Evolutionary conservation across 768 basidiomycete species (phyloP), one percentile per base, ranked within the genome.

Genomic region (Boletus rex-veris): DNA sequence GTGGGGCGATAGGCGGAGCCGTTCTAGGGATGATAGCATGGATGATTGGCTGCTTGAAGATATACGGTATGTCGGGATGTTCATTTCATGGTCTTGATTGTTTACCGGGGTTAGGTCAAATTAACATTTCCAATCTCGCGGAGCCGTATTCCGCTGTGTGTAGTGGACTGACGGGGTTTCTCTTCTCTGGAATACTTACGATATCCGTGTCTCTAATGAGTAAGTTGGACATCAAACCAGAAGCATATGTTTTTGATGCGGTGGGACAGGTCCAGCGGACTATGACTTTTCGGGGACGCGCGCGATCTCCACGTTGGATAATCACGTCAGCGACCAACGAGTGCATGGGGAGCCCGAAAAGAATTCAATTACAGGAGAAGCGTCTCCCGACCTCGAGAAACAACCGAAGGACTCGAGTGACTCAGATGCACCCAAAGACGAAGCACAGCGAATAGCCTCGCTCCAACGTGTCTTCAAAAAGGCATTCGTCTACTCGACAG

Each of bases 1-100:
- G 62, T 38, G 79, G 78, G 3, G 67, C 75, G 11, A 65, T 80
- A 44, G 65, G 69, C 3, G 78, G 78, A 2, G 75, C 75, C 10
- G 57, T 64, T 15, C 61, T 75, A 12, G 77, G 76, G 36, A 78
- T 79, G 74, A 35, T 74, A 1, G 77, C 78, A 18, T 80, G 78
- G 77, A 77, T 80, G 74, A 70, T 80, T 9, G 74, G 77, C 0
- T 79, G 79, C 54, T 75, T 71, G 74, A 78, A 80, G 59, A 78
- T 77, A 45, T 77, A 72, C 44, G 77, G 77, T 74, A 52, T 14
- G 63, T 54, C 33, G 18, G 16, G 24, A 6, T 15, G 24, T 28
- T 12, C 7, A 19, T 14, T 39, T 11, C 18, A n/a, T 14, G 21
- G 9, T 37, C 26, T 30, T 4, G 26, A 24, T 4, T 8, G 19